Percentiles rank a stretch among this genome's conserved stretches.
phyloP scores from a whole-genome alignment of 2,329 filamentous ascomycete species.

The Herpotrichia juniperi region DNA sequence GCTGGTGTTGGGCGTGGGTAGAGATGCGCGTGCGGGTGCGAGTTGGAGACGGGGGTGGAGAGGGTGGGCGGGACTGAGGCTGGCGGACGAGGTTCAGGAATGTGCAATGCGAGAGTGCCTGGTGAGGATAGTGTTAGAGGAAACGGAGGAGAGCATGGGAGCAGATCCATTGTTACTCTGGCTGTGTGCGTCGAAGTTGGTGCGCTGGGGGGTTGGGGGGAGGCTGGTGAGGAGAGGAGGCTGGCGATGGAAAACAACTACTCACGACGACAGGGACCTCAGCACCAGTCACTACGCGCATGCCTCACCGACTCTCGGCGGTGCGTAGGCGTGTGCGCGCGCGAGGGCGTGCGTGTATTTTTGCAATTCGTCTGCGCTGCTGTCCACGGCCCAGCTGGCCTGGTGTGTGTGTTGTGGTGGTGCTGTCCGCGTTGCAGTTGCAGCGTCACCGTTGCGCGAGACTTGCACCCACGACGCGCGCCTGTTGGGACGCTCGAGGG shows the following conservation, averaged over 20 bases:
- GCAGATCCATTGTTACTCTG: constrained; percentile 16
- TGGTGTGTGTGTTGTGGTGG: constrained; percentile 10
- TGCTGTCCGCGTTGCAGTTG: not conserved
- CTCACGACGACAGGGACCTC: constrained; percentile 20
- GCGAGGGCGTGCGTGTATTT: constrained; percentile 10
- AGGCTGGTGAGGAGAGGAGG: constrained; percentile 8
- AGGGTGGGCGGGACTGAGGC: constrained; percentile 14
- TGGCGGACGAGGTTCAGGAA: constrained; percentile 23
- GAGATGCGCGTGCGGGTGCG: not conserved
- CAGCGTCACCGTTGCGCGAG: constrained; percentile 15
- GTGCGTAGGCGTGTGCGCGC: constrained; percentile 4
- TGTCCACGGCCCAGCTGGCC: constrained; percentile 6
- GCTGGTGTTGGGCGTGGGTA: constrained; percentile 2
- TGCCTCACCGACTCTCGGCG: constrained; percentile 19
- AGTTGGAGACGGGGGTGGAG: constrained; percentile 5
- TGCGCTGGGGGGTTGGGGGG: constrained; percentile 23
- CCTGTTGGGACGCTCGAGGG: constrained; percentile 1
- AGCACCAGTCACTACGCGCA: constrained; percentile 18
- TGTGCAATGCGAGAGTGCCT: constrained; percentile 27
- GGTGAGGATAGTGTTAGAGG: constrained; percentile 18
- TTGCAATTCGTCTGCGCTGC: constrained; percentile 13
- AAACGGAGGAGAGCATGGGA: constrained; percentile 17
- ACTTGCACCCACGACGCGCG: constrained; percentile 8
- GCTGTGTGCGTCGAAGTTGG: constrained; percentile 7
- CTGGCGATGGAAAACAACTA: constrained; percentile 22